These are phyloP conservation scores for Elongisporangium undulatum DNA, from an alignment of 352 stramenopile genomes.

Conservation along the genomic window DNA sequence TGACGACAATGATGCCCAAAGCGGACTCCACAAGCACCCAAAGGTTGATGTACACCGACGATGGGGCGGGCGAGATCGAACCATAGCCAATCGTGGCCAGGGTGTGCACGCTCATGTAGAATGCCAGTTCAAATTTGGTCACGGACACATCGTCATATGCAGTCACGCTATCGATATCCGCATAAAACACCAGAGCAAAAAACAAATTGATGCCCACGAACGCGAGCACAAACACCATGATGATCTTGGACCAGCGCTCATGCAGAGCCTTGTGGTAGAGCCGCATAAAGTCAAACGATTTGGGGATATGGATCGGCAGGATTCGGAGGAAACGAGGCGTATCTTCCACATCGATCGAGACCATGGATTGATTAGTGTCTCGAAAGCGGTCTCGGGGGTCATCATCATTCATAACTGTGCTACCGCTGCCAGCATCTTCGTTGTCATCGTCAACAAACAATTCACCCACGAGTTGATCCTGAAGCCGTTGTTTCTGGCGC, in stretches of 20 bases:
- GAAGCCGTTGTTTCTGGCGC: conserved; percentile 33
- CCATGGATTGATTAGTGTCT: conserved; percentile 16
- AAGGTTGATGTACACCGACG: conserved; percentile 69
- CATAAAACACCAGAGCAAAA: conserved; percentile 65
- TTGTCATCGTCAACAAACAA: conserved; percentile 22
- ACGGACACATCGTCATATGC: conserved; percentile 46
- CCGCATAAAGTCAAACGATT: conserved; percentile 77
- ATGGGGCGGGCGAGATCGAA: conserved; percentile 45
- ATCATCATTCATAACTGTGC: conserved; percentile 29
- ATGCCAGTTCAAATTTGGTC: conserved; percentile 54
- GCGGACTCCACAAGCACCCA: conserved; percentile 76
- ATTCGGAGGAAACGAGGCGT: conserved; percentile 77
- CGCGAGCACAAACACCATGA: conserved; percentile 59
- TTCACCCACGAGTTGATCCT: conserved; percentile 37
- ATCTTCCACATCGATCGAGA: conserved; percentile 75
- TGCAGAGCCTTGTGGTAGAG: conserved; percentile 78
- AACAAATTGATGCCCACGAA: conserved; percentile 62
- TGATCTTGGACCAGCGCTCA: conserved; percentile 66
- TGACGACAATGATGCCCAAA: conserved; percentile 67
- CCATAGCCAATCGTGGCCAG: conserved; percentile 80
- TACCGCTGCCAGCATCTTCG: conserved; percentile 10
- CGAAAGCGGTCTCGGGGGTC: conserved; percentile 8
- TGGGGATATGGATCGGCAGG: conserved; percentile 66
- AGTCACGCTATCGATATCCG: conserved; percentile 26
- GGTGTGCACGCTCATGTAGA: conserved; percentile 84